Conservation (phyloP, 225 moss, liverwort and hornwort species). For the Straminergon stramineum region DNA sequence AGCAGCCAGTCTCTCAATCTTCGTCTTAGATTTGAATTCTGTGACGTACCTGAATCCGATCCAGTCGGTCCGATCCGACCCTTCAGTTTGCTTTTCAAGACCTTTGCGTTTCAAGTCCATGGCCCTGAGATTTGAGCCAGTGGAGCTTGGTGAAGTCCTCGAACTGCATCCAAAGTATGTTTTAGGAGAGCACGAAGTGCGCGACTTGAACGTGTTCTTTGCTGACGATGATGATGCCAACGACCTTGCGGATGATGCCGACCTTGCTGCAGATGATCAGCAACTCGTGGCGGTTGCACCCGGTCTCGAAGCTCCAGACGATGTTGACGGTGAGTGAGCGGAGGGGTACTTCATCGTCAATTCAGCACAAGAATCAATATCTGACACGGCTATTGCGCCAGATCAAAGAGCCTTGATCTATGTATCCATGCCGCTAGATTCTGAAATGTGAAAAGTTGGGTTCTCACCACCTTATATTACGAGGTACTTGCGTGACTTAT, state of each 20-base stretch:
- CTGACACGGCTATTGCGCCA: neutral
- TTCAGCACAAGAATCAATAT: neutral
- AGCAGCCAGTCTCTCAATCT: neutral
- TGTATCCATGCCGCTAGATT: neutral
- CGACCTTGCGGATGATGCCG: neutral
- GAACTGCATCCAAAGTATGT: neutral
- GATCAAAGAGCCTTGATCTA: neutral
- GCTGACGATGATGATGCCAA: neutral
- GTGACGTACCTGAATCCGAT: neutral
- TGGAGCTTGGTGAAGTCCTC: neutral
- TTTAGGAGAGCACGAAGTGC: neutral
- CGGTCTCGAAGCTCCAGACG: neutral
- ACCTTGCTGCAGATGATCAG: neutral
- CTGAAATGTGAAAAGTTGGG: neutral
- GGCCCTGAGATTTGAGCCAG: neutral
- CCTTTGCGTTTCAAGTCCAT: neutral
- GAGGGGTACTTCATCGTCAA: neutral
- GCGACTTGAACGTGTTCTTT: neutral
- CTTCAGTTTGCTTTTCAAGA: neutral
- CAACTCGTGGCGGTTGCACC: neutral
- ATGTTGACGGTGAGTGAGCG: neutral
- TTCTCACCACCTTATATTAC: neutral
- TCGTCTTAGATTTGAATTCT: neutral
- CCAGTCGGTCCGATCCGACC: neutral
- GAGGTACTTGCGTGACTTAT: neutral